Percentiles rank a stretch among this genome's conserved stretches.
Evolutionary conservation across 805 yeast genomes (phyloP).

Genomic region (Ogataea trehaloabstinens): DNA sequence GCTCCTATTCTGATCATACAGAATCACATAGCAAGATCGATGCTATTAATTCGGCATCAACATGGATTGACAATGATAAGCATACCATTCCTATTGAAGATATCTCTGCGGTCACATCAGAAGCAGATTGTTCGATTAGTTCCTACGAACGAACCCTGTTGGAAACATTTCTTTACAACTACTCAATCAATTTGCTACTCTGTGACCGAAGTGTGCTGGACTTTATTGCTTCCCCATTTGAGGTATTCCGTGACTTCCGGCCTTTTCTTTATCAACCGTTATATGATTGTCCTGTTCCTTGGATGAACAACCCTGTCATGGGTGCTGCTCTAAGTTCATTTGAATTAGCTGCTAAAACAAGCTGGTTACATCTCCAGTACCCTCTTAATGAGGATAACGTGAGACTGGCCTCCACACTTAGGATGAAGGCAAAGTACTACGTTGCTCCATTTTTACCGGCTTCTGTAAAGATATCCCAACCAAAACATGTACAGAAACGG

Average conservation of each 20-base stretch:
- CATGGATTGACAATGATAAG: not conserved
- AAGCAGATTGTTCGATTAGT: constrained; percentile 2
- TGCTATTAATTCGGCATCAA: not conserved
- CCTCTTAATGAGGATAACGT: constrained; percentile 8
- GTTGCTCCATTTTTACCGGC: constrained; percentile 19
- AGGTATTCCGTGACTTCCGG: constrained; percentile 31
- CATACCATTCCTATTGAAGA: constrained; percentile 4
- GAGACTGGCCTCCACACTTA: constrained; percentile 8
- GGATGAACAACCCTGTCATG: constrained; percentile 41
- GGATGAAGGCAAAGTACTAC: constrained; percentile 12
- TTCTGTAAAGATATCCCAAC: constrained; percentile 9
- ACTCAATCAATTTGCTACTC: constrained; percentile 33
- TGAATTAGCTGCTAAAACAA: constrained; percentile 35
- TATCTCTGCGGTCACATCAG: constrained; percentile 1
- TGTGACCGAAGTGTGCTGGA: constrained; percentile 27
- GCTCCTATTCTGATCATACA: not conserved
- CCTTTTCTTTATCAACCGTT: constrained; percentile 34
- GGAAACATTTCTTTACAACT: constrained; percentile 45
- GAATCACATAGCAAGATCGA: not conserved
- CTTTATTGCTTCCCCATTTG: constrained; percentile 40
- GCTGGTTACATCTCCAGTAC: constrained; percentile 30
- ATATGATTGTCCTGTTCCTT: constrained; percentile 29
- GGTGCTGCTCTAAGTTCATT: constrained; percentile 37
- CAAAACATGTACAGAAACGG: constrained; percentile 16
- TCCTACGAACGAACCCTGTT: constrained; percentile 34